Evolutionary conservation across 2,329 filamentous ascomycete species (phyloP).

Genomic region (Hortaea sp.): DNA sequence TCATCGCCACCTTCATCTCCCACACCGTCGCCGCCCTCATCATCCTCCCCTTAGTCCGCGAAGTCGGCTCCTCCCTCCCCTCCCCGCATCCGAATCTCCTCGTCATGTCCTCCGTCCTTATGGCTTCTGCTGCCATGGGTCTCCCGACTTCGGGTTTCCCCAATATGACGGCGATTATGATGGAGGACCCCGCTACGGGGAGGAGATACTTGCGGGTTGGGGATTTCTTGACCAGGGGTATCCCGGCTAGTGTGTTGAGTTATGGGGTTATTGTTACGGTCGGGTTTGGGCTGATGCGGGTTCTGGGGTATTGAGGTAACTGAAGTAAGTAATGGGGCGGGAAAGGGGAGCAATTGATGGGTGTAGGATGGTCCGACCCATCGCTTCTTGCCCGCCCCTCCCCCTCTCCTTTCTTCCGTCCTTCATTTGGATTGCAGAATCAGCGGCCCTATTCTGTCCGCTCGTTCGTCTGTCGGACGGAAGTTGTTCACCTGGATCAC

Average conservation of each 20-base stretch:
- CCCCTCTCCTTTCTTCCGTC: too few species aligned
- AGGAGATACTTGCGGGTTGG: conserved; percentile 84
- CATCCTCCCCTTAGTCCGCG: conserved; percentile 77
- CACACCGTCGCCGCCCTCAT: conserved; percentile 96
- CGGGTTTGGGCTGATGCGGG: conserved; percentile 81
- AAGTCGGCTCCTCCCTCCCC: conserved; percentile 76
- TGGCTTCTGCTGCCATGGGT: conserved; percentile 97
- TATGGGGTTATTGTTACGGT: conserved; percentile 75
- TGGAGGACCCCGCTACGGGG: conserved; percentile 84
- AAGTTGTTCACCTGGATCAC: too few species aligned
- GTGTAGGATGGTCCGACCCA: too few species aligned
- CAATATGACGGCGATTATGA: conserved; percentile 99
- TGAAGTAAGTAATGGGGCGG: background rate
- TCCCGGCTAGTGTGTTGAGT: conserved; percentile 75
- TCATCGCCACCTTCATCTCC: conserved; percentile 94
- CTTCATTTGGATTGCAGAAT: too few species aligned
- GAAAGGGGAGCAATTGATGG: background rate
- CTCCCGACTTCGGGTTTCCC: conserved; percentile 93
- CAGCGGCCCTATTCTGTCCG: too few species aligned
- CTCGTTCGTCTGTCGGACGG: too few species aligned
- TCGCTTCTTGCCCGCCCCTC: too few species aligned
- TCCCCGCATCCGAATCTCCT: conserved; percentile 87
- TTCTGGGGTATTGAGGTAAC: conserved; percentile 48
- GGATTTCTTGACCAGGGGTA: conserved; percentile 89
- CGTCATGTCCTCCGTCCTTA: conserved; percentile 89